Evolutionary conservation across 768 basidiomycete species (phyloP).

Genomic region (Mycena crocata): DNA sequence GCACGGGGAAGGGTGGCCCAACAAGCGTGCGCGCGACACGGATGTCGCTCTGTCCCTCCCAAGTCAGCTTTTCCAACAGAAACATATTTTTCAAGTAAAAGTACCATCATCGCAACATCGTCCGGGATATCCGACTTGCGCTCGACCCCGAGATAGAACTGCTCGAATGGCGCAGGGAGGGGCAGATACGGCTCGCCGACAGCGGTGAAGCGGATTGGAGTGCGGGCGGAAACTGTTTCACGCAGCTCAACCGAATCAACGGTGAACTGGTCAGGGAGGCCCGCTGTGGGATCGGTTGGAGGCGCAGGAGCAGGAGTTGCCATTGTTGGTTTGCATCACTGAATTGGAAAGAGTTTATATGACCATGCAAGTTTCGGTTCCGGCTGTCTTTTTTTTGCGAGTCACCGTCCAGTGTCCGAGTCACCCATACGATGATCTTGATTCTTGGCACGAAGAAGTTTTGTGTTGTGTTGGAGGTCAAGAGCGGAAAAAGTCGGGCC

Average conservation of each 20-base stretch:
- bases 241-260: slow-evolving; percentile 25
- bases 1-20: slow-evolving; percentile 28
- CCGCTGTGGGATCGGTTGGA: not conserved
- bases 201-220: slow-evolving; percentile 27
- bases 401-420: too few species aligned
- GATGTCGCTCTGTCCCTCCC: slow-evolving; percentile 26
- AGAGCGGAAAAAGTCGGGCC: too few species aligned
- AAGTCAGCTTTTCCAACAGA: not conserved
- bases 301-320: not conserved
- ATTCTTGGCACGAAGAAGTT: too few species aligned
- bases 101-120: slow-evolving; percentile 32
- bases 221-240: slow-evolving; percentile 12
- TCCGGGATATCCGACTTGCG: slow-evolving; percentile 26
- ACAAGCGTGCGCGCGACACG: slow-evolving; percentile 30
- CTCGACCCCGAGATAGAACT: slow-evolving; percentile 22
- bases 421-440: too few species aligned
- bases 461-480: too few species aligned
- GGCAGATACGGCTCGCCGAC: slow-evolving; percentile 27
- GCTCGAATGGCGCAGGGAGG: slow-evolving; percentile 26
- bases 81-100: too few species aligned
- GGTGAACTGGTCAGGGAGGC: slow-evolving; percentile 20
- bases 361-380: not conserved
- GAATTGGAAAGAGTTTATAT: not conserved
- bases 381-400: too few species aligned
- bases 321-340: not conserved